Evolutionary conservation across 2,329 filamentous ascomycete species (phyloP), one percentile per base, ranked within the genome.

Genomic region (Zalaria sp.): DNA sequence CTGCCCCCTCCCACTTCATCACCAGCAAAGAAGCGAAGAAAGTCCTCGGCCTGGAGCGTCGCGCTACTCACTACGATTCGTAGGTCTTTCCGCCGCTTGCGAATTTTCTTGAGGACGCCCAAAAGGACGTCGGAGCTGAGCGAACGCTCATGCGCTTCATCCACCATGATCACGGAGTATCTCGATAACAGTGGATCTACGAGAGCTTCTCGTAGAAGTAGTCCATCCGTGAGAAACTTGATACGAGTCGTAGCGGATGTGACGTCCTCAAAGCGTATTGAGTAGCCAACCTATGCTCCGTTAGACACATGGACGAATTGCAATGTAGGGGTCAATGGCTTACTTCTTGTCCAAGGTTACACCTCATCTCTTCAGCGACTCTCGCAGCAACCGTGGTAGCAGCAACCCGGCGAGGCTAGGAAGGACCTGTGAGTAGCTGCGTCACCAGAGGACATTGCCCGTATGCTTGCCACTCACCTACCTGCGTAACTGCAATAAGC

Each of bases 151-250:
- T 98, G 91, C 5, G 89, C 91, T 63, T 96, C 89, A 57, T 98
- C 91, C 5, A 98, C 83, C 86, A 98, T 95, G 52, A 98, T 85
- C 36, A 94, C 82, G 0, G 87, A 93, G 58, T 98, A 98, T 7
- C 86, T 75, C 18, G 84, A 91, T 31, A 98, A 65, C 3, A 96
- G 65, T 8, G 91, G 91, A 60, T 98, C 91, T 3, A 95, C 84
- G 4, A 98, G 72, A 27, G 89, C 91, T 63, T 98, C 91, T 53
- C 89, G 72, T 41, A 98, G 77, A 28, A 98, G 72, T 38, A 98
- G 69, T 0, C 89, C 89, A 64, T 98, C 91, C 0, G 89, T 98
- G 48, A 96, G 66, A 56, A 96, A 96, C 58, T 98, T 95, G 65
- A 98, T 89, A 40, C 77, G 77, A 1, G 91, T 98, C 29, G 76